Evolutionary conservation across 768 basidiomycete species (phyloP), one percentile per base, ranked within the genome.

Genomic region (Goffeauzyma gilvescens): DNA sequence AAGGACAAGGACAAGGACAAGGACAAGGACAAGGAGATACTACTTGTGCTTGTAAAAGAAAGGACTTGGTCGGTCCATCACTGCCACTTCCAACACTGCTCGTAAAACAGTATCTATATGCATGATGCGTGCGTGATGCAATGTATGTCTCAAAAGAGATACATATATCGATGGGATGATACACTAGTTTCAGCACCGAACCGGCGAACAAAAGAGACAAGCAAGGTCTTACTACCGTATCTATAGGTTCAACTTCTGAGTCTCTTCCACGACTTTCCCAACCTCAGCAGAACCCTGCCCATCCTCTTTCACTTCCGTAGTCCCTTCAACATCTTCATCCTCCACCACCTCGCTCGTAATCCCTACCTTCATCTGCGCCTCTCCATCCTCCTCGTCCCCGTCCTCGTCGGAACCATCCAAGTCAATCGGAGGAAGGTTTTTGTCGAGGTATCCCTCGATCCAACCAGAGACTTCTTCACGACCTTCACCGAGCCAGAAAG

Each of bases 361-460:
- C 23, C 17, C 35, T 32, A 38, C 32, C n/a, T n/a, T n/a, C n/a
- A 37, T 50, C 15, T 41, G 42, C 20, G 32, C 40, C 10, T 13
- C 64, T 30, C 65, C 72, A 3, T 69, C 62, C 18, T 77, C 76
- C 2, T 86, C 68, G 39, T 74, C 72, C 79, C 87, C 87, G 63
- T 79, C 71, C 55, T 76, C 71, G 0, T 81, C 81, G 33, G 85
- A 69, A 77, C 79, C 84, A 53, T 71, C 72, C 13, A 83, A 78
- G 18, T 81, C 46, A 75, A 71, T 59, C 79, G 84, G 53, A 84
- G 85, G 50, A 78, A 64, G 55, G n/a, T n/a, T n/a, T 71, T 70
- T 21, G 71, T 60, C 85, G 75, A 1, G 76, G 75, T 0, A 63
- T n/a, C 61, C 61, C 43, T 63, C 61, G n/a, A 63, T 60, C 55